Base-by-base conservation (phyloP, 2,329 filamentous ascomycete species). In the Oidium heveae region DNA sequence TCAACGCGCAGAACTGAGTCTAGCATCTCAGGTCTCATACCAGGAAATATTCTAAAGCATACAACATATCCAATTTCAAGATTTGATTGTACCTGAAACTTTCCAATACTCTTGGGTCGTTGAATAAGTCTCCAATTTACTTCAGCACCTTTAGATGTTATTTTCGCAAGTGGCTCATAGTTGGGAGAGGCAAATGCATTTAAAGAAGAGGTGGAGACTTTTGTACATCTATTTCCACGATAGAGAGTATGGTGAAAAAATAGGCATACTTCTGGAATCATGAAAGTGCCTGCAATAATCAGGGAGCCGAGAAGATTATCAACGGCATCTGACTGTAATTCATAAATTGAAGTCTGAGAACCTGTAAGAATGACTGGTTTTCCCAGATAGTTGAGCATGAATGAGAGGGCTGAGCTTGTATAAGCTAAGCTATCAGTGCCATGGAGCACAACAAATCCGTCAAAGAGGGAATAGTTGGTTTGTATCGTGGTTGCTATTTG, bases 161-260 rank as follows among this genome's bases (percentile, higher is more conserved):
- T 76, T 8, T 73, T 75, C 2, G 80, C 81, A 56, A 85, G 66
- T 1, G 81, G 78, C 13, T 74, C 69, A 55, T 74, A 72, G 60
- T 85, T 85, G 0, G 81, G 81, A 13, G 77, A 80, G 41, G 74
- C 74, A 64, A 85, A 85, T 0, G 80, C 81, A 28, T 75, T 73
- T 63, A 84, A 84, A 52, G 79, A 75, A 58, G 77, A 79, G 7
- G 81, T 77, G 24, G 79, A 80, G 28, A 82, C 72, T 64, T 85
- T 85, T 28, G 79, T 83, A 9, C 76, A 71, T 44, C 81, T 69
- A 60, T 84, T 85, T 12, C 81, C 81, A 15, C 81, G 74, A 61
- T 80, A 82, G 20, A 85, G 71, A 59, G 75, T 77, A 66, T 82
- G 77, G 63, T 84, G 80, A 69, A 85, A 85, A 67, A 82, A 85